These are phyloP conservation scores for Cyclotella atomus DNA, from an alignment of 108 stramenopile species.

Conservation along the genomic window DNA sequence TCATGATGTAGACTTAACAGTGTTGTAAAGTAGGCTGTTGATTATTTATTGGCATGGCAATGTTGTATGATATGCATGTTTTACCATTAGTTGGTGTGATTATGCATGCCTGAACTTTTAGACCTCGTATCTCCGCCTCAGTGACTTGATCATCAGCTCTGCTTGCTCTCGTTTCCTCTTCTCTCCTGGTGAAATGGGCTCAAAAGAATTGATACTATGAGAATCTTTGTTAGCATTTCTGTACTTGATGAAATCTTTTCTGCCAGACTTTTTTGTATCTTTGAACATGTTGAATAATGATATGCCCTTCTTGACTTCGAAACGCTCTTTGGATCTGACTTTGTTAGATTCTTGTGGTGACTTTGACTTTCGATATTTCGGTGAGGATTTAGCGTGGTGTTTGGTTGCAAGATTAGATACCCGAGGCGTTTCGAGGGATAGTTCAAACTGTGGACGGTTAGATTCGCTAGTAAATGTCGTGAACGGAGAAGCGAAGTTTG, in stretches of 20 bases:
- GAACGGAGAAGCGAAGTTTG: neutral
- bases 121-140: neutral
- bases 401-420: conserved; percentile 3
- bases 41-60: too few species aligned
- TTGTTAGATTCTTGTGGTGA: neutral
- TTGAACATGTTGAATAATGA: conserved; percentile 37
- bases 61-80: neutral
- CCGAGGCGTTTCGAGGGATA: conserved; percentile 17
- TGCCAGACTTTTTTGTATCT: conserved; percentile 36
- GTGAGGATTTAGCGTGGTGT: neutral
- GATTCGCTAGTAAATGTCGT: neutral
- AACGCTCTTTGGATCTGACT: conserved; percentile 27
- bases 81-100: neutral
- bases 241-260: conserved; percentile 41
- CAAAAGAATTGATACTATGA: neutral
- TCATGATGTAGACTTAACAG: neutral
- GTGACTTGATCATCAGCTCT: conserved; percentile 9
- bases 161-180: conserved; percentile 17
- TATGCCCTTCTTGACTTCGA: conserved; percentile 43
- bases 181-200: conserved; percentile 14
- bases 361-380: neutral
- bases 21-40: too few species aligned
- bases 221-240: conserved; percentile 12
- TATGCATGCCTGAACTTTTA: neutral
- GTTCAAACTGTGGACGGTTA: conserved; percentile 19